phyloP scores from a whole-genome alignment of 148 eudicot species.

The Dianthus caryophyllus region DNA sequence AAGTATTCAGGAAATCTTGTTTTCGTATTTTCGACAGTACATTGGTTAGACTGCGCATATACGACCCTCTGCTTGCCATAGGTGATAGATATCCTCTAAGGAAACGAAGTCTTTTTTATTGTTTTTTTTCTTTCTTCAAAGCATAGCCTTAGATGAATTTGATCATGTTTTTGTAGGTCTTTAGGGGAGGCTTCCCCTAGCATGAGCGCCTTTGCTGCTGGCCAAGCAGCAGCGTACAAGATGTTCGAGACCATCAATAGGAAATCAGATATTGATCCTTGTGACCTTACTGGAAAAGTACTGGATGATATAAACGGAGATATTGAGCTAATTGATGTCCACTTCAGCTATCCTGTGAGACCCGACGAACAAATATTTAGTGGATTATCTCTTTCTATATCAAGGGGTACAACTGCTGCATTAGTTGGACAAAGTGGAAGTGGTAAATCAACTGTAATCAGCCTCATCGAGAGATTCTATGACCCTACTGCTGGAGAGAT shows the following conservation, averaged over 20 bases:
- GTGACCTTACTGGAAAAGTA: slow-evolving; percentile 42
- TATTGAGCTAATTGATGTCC: slow-evolving; percentile 47
- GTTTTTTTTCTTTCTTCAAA: neutral
- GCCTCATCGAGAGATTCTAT: slow-evolving; percentile 63
- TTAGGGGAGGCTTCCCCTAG: slow-evolving; percentile 57
- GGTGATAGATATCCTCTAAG: too few relatives aligned
- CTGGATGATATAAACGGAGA: slow-evolving; percentile 54
- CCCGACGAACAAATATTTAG: slow-evolving; percentile 50
- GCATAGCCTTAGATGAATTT: neutral
- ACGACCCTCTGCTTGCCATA: too few relatives aligned
- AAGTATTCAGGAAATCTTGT: neutral
- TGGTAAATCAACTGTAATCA: slow-evolving; percentile 62
- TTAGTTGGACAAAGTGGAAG: slow-evolving; percentile 74
- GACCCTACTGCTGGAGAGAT: slow-evolving; percentile 63
- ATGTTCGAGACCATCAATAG: slow-evolving; percentile 66
- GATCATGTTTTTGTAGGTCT: slow-evolving; percentile 30
- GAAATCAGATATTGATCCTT: slow-evolving; percentile 52
- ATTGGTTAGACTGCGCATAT: too few relatives aligned
- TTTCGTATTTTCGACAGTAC: neutral
- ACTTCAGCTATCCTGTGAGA: slow-evolving; percentile 58
- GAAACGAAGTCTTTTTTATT: too few relatives aligned
- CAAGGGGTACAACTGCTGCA: slow-evolving; percentile 58
- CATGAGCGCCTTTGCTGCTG: slow-evolving; percentile 52
- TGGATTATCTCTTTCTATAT: slow-evolving; percentile 43
- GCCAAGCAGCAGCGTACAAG: slow-evolving; percentile 63